Evolutionary conservation across 192 early-diverging fungal species (phyloP).

Genomic region (Globomyces pollinis-pini): DNA sequence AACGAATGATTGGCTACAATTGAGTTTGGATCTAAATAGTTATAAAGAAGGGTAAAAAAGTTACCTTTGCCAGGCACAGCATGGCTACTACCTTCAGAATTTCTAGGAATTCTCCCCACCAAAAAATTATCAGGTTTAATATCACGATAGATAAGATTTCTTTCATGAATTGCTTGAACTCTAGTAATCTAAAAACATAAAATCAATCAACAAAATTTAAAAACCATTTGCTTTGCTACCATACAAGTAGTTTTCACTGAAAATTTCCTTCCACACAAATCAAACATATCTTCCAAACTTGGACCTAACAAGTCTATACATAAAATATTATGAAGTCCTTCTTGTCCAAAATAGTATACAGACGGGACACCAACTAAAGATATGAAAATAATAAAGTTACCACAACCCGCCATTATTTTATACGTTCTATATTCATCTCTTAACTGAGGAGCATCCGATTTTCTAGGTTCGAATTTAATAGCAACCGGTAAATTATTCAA

Average conservation of each 20-base stretch:
- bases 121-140: slow-evolving; percentile 99
- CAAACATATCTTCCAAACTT: slow-evolving; percentile 92
- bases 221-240: slow-evolving; percentile 91
- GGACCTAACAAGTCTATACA: slow-evolving; percentile 93
- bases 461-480: slow-evolving; percentile 97
- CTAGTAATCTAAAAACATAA: slow-evolving; percentile 83
- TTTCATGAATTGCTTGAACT: slow-evolving; percentile 89
- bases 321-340: slow-evolving; percentile 91
- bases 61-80: slow-evolving; percentile 14
- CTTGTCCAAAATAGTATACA: slow-evolving; percentile 94
- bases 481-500: slow-evolving; percentile 87
- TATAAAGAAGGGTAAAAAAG: background rate
- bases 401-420: slow-evolving; percentile 73
- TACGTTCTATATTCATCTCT: slow-evolving; percentile 94
- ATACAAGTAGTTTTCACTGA: slow-evolving; percentile 90
- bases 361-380: slow-evolving; percentile 72
- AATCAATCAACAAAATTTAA: slow-evolving; percentile 45
- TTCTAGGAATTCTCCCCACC: slow-evolving; percentile 66
- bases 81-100: background rate
- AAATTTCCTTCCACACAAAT: slow-evolving; percentile 88
- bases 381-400: background rate
- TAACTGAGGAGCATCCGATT: slow-evolving; percentile 94
- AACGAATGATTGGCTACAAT: slow-evolving; percentile 43
- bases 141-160: slow-evolving; percentile 93
- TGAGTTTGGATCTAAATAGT: slow-evolving; percentile 28